phyloP scores from a whole-genome alignment of 345 rosid genomes.

The Cardiospermum halicacabum region DNA sequence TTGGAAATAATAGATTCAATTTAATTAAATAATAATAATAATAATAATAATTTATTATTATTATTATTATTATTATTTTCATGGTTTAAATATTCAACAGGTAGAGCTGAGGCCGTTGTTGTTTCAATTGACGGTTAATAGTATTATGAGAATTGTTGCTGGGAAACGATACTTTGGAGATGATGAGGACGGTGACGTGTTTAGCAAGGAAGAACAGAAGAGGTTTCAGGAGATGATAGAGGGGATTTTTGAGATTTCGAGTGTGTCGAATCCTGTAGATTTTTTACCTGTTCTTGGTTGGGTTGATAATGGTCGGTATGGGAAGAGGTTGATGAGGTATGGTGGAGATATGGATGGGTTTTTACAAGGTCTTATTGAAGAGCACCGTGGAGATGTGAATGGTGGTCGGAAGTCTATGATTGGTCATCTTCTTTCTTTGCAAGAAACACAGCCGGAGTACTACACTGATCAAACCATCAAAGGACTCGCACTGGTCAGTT shows the following conservation, averaged over 20 bases:
- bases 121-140: conserved; percentile 11
- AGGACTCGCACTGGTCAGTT: conserved; percentile 20
- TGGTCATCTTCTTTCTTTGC: conserved; percentile 31
- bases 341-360: conserved; percentile 20
- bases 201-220: conserved; percentile 1
- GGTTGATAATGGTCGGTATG: conserved; percentile 19
- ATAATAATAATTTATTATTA: too few relatives aligned
- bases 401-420: conserved; percentile 22
- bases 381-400: conserved; percentile 5
- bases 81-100: too few relatives aligned
- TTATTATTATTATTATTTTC: too few relatives aligned
- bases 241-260: background rate
- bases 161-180: conserved; percentile 29
- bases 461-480: conserved; percentile 22
- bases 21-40: too few relatives aligned
- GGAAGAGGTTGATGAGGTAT: conserved; percentile 16
- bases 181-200: conserved; percentile 10
- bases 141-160: conserved; percentile 20
- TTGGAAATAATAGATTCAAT: too few relatives aligned
- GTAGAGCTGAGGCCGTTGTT: conserved; percentile 18
- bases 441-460: conserved; percentile 27
- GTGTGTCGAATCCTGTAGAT: conserved; percentile 24
- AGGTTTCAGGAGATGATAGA: conserved; percentile 19
- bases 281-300: conserved; percentile 26
- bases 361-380: conserved; percentile 29